Percentiles rank a stretch among this genome's conserved stretches.
phyloP scores from a whole-genome alignment of 148 eudicot species.

The Euryodendron excelsum region DNA sequence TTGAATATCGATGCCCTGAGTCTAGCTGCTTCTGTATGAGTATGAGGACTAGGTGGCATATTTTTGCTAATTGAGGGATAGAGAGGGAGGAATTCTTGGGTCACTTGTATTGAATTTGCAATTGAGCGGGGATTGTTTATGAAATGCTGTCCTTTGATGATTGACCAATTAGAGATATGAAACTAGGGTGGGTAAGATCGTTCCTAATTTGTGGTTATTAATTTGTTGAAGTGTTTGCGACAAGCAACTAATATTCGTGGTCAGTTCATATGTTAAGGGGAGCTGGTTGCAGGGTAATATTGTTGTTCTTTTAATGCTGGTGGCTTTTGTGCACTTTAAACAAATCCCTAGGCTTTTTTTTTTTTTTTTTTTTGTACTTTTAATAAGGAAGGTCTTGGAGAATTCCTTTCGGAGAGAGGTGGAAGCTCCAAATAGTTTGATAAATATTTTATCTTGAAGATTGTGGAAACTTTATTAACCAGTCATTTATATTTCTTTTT shows the following conservation, averaged over 20 bases:
- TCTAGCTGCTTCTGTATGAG: neutral
- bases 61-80: neutral
- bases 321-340: too few species aligned
- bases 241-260: neutral
- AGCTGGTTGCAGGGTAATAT: neutral
- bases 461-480: neutral
- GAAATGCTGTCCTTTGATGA: neutral
- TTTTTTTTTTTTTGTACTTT: neutral
- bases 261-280: neutral
- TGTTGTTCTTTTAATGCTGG: neutral
- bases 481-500: neutral
- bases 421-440: too few species aligned
- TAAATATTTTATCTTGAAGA: neutral
- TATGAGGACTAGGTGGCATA: neutral
- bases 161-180: neutral
- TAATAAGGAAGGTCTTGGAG: neutral
- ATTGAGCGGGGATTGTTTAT: neutral
- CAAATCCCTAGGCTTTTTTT: neutral
- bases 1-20: neutral
- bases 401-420: too few species aligned
- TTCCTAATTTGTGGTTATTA: neutral
- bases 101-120: neutral
- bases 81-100: neutral
- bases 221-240: neutral
- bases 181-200: neutral